Base-by-base conservation (phyloP, 345 rosid species). In the Fremontodendron californicum region DNA sequence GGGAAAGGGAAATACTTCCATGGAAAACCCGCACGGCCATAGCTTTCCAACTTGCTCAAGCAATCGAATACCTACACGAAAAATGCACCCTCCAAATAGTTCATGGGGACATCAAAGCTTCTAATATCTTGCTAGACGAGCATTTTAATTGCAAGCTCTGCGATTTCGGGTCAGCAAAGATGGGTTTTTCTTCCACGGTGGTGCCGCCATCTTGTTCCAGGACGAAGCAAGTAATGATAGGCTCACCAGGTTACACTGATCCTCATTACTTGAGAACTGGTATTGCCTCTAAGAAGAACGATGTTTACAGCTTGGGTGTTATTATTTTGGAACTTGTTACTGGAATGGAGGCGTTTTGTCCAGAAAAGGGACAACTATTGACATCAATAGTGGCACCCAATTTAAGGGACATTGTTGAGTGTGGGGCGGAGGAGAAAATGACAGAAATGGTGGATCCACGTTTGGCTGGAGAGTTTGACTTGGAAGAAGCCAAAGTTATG, bases 221-320 rank as follows among this genome's bases (percentile, higher is more conserved):
- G 49, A 62, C 69, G 5, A 90, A 88, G 82, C 90, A 86, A 76
- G 79, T 90, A 76, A 83, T 83, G 89, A 77, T 90, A 48, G 98
- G 98, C 0, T 94, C 98, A 63, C 97, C 93, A 1, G 98, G 97
- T 16, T 94, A 94, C 80, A 91, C 94, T 0, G 98, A 94, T 62
- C 98, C 98, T 19, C 96, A 89, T 51, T 94, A 91, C 84, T 81
- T 94, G 46, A 85, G 88, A 78, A 92, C 97, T 0, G 98, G 98
- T 31, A 80, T 92, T 10, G 89, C 94, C 9, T 91, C 97, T 0
- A 91, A 91, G 82, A 94, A 91, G 85, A 94, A 89, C 78, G 97
- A 92, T 64, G 84, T 94, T 73, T 94, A 90, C 85, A 89, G 97
- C 80, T 86, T 81, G 64, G 98, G 98, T 16, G 98, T 94, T 29